Evolutionary conservation across 192 early-diverging fungal species (phyloP), one percentile per base, ranked within the genome.

Genomic region (Rhizophagus sp.): DNA sequence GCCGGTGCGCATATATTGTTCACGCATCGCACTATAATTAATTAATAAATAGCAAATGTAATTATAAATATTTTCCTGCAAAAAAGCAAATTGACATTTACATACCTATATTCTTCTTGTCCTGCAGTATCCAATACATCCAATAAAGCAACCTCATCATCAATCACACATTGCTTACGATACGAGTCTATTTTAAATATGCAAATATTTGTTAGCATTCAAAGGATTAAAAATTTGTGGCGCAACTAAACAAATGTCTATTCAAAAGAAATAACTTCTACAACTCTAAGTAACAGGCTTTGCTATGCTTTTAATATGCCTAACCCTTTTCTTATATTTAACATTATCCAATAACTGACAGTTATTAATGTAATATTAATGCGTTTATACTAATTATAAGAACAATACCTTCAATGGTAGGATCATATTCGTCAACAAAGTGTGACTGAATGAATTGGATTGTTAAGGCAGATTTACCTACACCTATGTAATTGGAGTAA

Each of bases 91-190:
- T 22, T 67, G 11, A 30, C 12, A 47, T 36, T 6, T 12, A 7
- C 62, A 81, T 86, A 93, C 89, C 90, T 96, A 88, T 96, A 97
- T 84, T 97, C 96, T 81, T 97, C 96, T 82, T 98, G 97, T 33
- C 97, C 97, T 19, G 96, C 96, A 9, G 96, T 98, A 84, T 98
- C 97, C 64, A 98, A 90, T 12, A 98, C 94, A 76, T 98, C 97
- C 30, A 98, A 88, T 78, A 96, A 90, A 61, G 94, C 94, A 1
- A 93, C 91, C 78, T 92, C 91, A 47, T 94, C 92, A 84, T 98
- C 96, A 71, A 98, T 96, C 24, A 95, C 89, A 82, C 96, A 94
- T 85, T 97, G 97, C 83, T 97, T 97, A 73, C 94, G 91, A 88
- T 98, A 98, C n/a, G 96, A 97, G 87, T 98, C 97, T 88, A 12